Percentiles rank a stretch among this genome's conserved stretches.
Evolutionary conservation across 441 rosid genomes (phyloP).

Genomic region (Pelargonium hybrid): DNA sequence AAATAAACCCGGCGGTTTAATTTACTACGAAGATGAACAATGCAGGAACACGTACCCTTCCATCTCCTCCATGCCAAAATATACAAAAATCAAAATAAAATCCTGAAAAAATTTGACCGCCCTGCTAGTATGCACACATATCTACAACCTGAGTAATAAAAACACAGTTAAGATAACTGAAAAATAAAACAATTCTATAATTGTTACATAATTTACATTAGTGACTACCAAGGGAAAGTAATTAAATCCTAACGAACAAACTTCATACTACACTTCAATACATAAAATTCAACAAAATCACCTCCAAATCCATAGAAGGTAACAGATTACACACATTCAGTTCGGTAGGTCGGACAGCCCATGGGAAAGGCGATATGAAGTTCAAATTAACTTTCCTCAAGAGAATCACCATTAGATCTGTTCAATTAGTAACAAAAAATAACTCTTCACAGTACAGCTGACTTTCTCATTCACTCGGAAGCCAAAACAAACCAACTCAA

Average conservation of each 20-base stretch:
- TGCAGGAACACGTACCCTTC: conserved; percentile 36
- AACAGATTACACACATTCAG: too few relatives aligned
- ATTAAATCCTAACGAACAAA: background rate
- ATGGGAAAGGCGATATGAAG: too few relatives aligned
- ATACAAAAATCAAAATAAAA: conserved; percentile 9
- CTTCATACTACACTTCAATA: background rate
- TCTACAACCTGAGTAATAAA: conserved; percentile 18
- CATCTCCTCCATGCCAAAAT: conserved; percentile 25
- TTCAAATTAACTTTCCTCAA: too few relatives aligned
- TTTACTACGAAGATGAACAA: background rate
- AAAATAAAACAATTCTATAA: background rate
- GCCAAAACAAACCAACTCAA: background rate
- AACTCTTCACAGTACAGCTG: background rate
- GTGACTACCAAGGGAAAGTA: background rate
- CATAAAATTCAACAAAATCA: background rate
- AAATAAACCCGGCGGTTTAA: background rate
- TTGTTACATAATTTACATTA: background rate
- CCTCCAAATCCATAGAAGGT: too few relatives aligned
- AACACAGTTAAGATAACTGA: background rate
- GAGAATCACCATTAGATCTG: conserved; percentile 1
- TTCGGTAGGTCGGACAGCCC: too few relatives aligned
- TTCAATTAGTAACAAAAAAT: background rate
- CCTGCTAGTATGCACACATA: conserved; percentile 4
- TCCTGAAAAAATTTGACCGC: conserved; percentile 10
- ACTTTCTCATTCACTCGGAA: background rate